Evolutionary conservation across 1,284 basidiomycete genomes (phyloP).

Genomic region (Xanthoconium separans): DNA sequence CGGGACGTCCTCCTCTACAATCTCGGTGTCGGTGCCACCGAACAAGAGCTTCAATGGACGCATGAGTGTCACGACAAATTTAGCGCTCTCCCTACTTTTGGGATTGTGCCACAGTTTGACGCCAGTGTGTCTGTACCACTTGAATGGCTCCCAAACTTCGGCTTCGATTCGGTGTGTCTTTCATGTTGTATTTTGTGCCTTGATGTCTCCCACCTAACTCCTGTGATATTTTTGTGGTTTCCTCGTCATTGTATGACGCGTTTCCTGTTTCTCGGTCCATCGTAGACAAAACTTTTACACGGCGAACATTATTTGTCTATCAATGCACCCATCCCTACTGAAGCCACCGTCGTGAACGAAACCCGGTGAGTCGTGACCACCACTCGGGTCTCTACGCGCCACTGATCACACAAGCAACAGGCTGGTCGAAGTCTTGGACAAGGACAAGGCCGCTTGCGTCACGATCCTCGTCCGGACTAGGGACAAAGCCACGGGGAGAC

Average conservation of each 20-base stretch:
- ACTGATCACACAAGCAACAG: slow-evolving; percentile 38
- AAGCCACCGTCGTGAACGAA: slow-evolving; percentile 79
- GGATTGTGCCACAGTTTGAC: slow-evolving; percentile 91
- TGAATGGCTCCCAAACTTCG: slow-evolving; percentile 82
- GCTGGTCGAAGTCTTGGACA: slow-evolving; percentile 80
- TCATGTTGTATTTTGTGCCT: neutral
- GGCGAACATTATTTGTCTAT: slow-evolving; percentile 91
- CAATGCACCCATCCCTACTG: slow-evolving; percentile 85
- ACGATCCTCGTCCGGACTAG: slow-evolving; percentile 78
- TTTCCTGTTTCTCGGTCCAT: too few species aligned
- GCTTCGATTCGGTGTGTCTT: slow-evolving; percentile 77
- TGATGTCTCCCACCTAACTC: neutral
- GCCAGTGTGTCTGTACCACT: slow-evolving; percentile 63
- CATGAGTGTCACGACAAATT: slow-evolving; percentile 92
- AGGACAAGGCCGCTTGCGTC: slow-evolving; percentile 90
- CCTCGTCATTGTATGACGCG: too few species aligned
- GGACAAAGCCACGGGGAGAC: slow-evolving; percentile 75
- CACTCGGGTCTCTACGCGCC: neutral
- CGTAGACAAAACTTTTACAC: slow-evolving; percentile 56
- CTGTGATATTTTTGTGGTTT: neutral
- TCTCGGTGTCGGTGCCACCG: slow-evolving; percentile 95
- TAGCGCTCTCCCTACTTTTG: slow-evolving; percentile 87
- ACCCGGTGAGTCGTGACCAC: slow-evolving; percentile 50
- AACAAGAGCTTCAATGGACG: slow-evolving; percentile 88
- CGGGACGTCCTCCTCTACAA: slow-evolving; percentile 96